Evolutionary conservation across 768 basidiomycete species (phyloP), one percentile per base, ranked within the genome.

Genomic region (Leccinum ochraceum): DNA sequence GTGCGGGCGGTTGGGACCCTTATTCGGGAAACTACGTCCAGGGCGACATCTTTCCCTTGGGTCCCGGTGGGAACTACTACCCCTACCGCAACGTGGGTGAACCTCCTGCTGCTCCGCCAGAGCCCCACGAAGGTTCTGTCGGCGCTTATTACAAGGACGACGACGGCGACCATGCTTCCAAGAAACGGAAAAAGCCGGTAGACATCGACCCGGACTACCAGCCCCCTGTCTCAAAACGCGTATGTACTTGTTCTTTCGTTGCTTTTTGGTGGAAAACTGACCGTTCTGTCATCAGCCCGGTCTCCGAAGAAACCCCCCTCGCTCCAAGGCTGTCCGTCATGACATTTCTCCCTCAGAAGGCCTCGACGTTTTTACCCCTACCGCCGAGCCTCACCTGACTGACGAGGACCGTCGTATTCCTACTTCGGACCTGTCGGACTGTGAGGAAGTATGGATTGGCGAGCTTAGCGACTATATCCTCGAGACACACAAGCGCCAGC

Each of bases 341-440:
- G 75, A 69, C 46, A 68, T 63, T 14, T 75, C 71, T 16, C 63
- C 70, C 34, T 42, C 67, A 24, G 72, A 72, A 8, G 63, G 60
- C 34, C 53, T 65, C 28, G 73, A 72, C 32, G 51, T 48, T 16
- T 63, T 63, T 13, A 60, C 63, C 22, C n/a, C 60, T 14, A 57
- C 54, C 22, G 36, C 58, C 3, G 73, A 75, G 9, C 66, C 62
- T 39, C 70, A 61, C 54, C 71, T 67, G 37, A 66, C 65, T 16
- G 77, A 77, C 58, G 83, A 85, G 34, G 81, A 80, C 32, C 74
- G 66, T 52, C 76, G 76, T 42, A 76, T 83, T 13, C 74, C 76
- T 11, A 90, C 90, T 17, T 92, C 92, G 22, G 92, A 94, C 78
- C 77, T 94, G 62, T 90, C 92, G 30, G 92, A 92, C 60, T 91